phyloP scores from a whole-genome alignment of 75 land plant genomes.

The Selaginella tamariscina region DNA sequence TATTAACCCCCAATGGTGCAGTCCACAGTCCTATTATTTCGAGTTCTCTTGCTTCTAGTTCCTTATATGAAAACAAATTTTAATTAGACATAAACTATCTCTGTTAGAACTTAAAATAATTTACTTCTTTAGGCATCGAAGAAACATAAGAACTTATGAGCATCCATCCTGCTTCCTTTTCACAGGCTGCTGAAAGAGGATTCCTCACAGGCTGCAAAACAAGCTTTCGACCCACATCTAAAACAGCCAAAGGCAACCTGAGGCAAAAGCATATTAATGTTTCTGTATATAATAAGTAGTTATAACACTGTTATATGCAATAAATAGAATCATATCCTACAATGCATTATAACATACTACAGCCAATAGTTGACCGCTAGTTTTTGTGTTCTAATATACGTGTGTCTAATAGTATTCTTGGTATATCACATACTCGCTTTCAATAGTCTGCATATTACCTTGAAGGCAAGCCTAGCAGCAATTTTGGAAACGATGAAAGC shows the following conservation, averaged over 20 bases:
- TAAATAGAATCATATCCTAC: too few relatives aligned
- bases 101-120: neutral
- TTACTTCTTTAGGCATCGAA: slow-evolving; percentile 91
- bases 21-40: slow-evolving; percentile 89
- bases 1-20: slow-evolving; percentile 49
- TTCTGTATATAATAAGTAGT: neutral
- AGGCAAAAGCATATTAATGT: neutral
- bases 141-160: slow-evolving; percentile 68
- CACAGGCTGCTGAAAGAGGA: slow-evolving; percentile 48
- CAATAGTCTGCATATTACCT: slow-evolving; percentile 34
- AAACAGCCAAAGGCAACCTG: slow-evolving; percentile 73
- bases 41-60: slow-evolving; percentile 79
- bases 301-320: too few relatives aligned
- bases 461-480: slow-evolving; percentile 80
- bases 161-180: slow-evolving; percentile 90
- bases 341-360: too few relatives aligned
- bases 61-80: slow-evolving; percentile 28
- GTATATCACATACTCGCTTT: too few relatives aligned
- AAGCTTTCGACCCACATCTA: slow-evolving; percentile 75
- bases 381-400: too few relatives aligned
- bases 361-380: too few relatives aligned
- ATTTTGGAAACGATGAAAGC: slow-evolving; percentile 54
- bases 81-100: neutral
- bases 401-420: too few relatives aligned
- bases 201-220: slow-evolving; percentile 48